Conservation (phyloP, 2,329 filamentous ascomycete genomes). For the Cercospora nicotianae region DNA sequence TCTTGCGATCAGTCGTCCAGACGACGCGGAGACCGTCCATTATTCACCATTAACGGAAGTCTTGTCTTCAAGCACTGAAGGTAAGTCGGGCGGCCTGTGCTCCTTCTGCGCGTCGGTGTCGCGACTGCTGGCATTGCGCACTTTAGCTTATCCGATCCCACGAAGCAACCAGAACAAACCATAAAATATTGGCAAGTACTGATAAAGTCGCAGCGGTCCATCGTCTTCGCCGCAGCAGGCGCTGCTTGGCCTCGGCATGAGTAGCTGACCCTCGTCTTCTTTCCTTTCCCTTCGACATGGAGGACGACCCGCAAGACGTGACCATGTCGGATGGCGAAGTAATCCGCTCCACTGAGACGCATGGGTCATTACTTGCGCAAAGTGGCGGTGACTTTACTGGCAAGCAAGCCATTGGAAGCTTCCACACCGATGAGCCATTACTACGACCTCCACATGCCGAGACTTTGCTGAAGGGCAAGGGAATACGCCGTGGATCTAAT, state of each 20-base stretch:
- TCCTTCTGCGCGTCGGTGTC: background rate
- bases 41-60: no score
- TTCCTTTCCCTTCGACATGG: conserved; percentile 3
- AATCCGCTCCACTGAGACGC: conserved; percentile 20
- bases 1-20: no score
- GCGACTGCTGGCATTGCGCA: background rate
- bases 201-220: background rate
- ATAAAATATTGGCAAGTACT: background rate
- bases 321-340: conserved; percentile 33
- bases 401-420: conserved; percentile 16
- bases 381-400: conserved; percentile 10
- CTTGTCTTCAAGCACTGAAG: background rate
- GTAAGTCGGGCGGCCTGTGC: background rate
- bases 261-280: background rate
- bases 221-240: background rate
- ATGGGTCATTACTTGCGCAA: conserved; percentile 17
- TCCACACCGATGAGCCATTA: conserved; percentile 3
- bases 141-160: background rate
- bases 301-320: conserved; percentile 26
- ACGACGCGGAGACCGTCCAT: no score
- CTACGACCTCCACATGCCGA: conserved; percentile 13
- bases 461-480: conserved; percentile 29
- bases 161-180: background rate
- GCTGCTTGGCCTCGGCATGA: conserved; percentile 3
- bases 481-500: conserved; percentile 21